These are phyloP conservation scores for Ogataea trehalophila DNA, from an alignment of 805 yeast genomes.

Conservation along the genomic window DNA sequence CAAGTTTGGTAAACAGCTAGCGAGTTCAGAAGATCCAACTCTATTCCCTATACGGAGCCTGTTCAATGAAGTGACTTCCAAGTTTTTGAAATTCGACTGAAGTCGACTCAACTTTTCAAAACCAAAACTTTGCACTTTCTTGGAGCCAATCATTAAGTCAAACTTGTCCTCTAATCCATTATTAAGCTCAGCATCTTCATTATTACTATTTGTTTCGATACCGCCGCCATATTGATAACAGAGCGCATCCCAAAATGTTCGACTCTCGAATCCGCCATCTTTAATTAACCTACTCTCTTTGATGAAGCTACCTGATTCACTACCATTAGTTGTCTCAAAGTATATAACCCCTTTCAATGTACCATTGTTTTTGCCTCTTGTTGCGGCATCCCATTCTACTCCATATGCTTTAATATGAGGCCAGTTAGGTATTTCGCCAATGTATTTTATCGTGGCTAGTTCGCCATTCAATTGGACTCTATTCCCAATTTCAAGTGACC, in stretches of 20 bases:
- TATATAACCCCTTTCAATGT: constrained; percentile 46
- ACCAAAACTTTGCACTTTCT: constrained; percentile 59
- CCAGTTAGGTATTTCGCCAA: constrained; percentile 67
- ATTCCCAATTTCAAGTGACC: constrained; percentile 6
- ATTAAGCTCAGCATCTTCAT: constrained; percentile 7
- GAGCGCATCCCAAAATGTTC: constrained; percentile 46
- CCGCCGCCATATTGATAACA: constrained; percentile 41
- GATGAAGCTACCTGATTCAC: constrained; percentile 58
- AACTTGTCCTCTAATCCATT: constrained; percentile 14
- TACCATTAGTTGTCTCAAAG: constrained; percentile 38
- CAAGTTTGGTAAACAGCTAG: constrained; percentile 20
- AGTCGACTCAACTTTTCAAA: constrained; percentile 49
- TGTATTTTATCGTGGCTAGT: constrained; percentile 56
- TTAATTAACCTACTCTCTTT: constrained; percentile 33
- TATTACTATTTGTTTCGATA: constrained; percentile 17
- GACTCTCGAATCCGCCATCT: constrained; percentile 11
- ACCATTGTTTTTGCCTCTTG: constrained; percentile 74
- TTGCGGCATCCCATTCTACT: constrained; percentile 77
- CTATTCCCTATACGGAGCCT: constrained; percentile 31
- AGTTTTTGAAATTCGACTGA: constrained; percentile 41
- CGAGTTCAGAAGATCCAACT: constrained; percentile 5
- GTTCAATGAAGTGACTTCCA: constrained; percentile 49
- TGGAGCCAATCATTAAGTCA: constrained; percentile 46
- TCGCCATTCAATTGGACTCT: constrained; percentile 37
- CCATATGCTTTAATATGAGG: constrained; percentile 54